These are phyloP conservation scores for Zygosaccharomyces pseudobailii DNA, from an alignment of 1,139 yeast species.

Conservation along the genomic window DNA sequence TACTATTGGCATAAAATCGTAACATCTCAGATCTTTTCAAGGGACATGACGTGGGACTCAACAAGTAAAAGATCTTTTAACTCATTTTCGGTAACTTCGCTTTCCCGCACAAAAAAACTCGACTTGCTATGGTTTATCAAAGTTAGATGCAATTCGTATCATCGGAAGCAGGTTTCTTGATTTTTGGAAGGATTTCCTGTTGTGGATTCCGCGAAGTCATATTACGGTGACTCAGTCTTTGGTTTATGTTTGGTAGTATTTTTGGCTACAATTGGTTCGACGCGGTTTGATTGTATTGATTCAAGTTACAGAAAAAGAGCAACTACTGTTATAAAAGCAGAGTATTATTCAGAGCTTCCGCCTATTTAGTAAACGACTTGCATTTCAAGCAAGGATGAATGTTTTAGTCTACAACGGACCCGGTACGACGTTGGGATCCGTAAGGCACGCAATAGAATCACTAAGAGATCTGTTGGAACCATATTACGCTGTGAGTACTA, in stretches of 20 bases:
- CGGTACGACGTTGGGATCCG: slow-evolving; percentile 84
- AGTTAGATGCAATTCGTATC: too few relatives aligned
- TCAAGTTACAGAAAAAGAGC: not conserved
- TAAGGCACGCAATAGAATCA: slow-evolving; percentile 75
- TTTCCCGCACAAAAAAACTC: not conserved
- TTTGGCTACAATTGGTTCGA: not conserved
- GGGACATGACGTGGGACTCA: not conserved
- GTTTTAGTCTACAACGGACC: slow-evolving; percentile 48
- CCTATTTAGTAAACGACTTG: not conserved
- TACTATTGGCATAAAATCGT: slow-evolving; percentile 1
- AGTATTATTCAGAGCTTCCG: too few relatives aligned
- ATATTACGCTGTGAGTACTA: slow-evolving; percentile 76
- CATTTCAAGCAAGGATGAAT: slow-evolving; percentile 23
- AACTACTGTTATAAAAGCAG: too few relatives aligned
- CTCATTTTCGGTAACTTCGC: not conserved
- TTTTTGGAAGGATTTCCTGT: too few relatives aligned
- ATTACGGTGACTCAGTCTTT: not conserved
- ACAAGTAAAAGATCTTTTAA: not conserved
- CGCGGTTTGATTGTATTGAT: not conserved
- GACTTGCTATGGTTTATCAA: too few relatives aligned
- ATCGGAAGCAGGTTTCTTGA: too few relatives aligned
- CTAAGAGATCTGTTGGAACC: slow-evolving; percentile 76
- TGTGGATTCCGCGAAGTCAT: too few relatives aligned
- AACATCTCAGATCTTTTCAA: slow-evolving; percentile 1
- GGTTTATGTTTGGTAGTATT: not conserved